Evolutionary conservation across 140 eudicot genomes (phyloP).

Genomic region (Bidens hawaiensis): DNA sequence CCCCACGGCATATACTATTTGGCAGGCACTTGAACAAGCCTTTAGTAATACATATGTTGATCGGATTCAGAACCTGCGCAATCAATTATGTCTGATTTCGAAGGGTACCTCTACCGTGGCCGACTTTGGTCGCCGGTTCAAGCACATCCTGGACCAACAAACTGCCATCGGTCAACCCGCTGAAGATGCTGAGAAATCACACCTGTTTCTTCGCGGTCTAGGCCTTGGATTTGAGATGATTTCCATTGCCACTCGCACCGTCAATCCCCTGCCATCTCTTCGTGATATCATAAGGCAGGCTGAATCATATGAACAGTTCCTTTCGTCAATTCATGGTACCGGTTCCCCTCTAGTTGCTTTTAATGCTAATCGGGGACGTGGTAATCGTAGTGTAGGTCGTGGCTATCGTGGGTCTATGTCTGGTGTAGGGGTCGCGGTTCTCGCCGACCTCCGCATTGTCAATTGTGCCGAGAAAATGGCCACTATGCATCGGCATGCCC

Average conservation of each 20-base stretch:
- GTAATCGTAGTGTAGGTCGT: not conserved
- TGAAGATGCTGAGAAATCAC: too few relatives aligned
- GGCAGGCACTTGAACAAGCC: too few relatives aligned
- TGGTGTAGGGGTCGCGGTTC: not conserved
- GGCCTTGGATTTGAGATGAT: too few relatives aligned
- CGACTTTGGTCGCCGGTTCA: not conserved
- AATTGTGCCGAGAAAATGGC: not conserved
- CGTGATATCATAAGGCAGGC: not conserved
- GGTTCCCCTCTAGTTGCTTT: too few relatives aligned
- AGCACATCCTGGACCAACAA: not conserved
- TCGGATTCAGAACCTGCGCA: not conserved
- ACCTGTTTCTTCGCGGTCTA: too few relatives aligned
- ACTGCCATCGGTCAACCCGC: not conserved
- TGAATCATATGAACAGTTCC: not conserved
- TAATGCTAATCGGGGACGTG: too few relatives aligned
- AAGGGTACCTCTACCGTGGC: too few relatives aligned
- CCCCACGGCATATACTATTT: too few relatives aligned
- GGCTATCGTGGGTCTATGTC: too few relatives aligned
- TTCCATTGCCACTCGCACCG: too few relatives aligned
- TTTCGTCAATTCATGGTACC: not conserved
- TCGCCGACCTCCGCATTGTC: not conserved
- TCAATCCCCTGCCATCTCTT: too few relatives aligned
- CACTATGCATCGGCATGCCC: not conserved
- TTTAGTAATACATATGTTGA: not conserved
- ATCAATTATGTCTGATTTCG: not conserved